These are phyloP conservation scores for Dimocarpus longan DNA, from an alignment of 345 rosid species.

Conservation along the genomic window DNA sequence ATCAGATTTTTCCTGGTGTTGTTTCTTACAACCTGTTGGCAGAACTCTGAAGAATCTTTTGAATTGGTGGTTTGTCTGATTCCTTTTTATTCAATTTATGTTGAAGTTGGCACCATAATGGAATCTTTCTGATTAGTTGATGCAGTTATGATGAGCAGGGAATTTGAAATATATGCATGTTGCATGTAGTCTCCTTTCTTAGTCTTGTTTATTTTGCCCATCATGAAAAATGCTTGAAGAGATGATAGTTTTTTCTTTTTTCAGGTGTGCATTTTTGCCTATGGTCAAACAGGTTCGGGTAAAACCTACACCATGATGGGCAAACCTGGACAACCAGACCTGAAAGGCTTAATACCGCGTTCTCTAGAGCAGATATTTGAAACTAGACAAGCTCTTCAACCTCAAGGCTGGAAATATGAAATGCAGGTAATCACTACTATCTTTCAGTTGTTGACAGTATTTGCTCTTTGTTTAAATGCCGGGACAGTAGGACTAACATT, in stretches of 20 bases:
- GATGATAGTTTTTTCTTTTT: constrained; percentile 18
- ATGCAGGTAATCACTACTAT: constrained; percentile 61
- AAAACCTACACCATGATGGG: constrained; percentile 99
- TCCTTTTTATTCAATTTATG: neutral
- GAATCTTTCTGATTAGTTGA: neutral
- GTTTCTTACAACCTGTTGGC: neutral
- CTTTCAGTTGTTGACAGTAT: neutral
- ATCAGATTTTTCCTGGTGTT: neutral
- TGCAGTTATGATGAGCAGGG: neutral
- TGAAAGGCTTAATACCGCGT: constrained; percentile 87
- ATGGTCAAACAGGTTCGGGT: constrained; percentile 99
- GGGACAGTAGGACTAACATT: neutral
- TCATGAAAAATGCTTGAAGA: neutral
- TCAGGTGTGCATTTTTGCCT: constrained; percentile 96
- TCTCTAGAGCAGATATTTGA: constrained; percentile 91
- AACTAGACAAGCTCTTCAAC: constrained; percentile 77
- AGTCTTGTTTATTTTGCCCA: neutral
- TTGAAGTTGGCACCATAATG: neutral
- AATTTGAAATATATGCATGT: neutral
- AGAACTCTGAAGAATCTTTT: neutral
- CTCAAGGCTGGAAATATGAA: constrained; percentile 97
- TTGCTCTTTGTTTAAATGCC: constrained; percentile 7
- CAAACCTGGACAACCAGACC: constrained; percentile 65
- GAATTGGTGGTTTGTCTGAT: neutral
- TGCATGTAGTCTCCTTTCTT: neutral